phyloP scores from a whole-genome alignment of 768 basidiomycete species.

The Russula emetica region DNA sequence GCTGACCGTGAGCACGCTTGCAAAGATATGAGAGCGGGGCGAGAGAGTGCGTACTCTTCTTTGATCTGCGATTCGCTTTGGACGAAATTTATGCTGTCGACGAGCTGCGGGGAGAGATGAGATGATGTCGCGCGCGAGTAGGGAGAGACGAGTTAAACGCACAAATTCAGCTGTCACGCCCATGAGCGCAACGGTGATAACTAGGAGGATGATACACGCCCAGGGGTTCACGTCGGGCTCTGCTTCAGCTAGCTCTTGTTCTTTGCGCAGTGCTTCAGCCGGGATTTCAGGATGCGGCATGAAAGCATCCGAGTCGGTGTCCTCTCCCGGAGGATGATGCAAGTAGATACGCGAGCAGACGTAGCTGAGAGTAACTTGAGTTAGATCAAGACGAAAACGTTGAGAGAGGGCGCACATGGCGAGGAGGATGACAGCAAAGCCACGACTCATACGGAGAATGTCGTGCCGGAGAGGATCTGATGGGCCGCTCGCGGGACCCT shows the following conservation, averaged over 20 bases:
- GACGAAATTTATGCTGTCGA: conserved; percentile 59
- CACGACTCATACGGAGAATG: conserved; percentile 62
- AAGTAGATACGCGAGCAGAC: conserved; percentile 63
- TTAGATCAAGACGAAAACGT: neutral
- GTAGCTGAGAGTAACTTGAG: conserved; percentile 42
- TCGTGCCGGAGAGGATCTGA: conserved; percentile 43
- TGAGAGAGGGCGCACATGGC: conserved; percentile 43
- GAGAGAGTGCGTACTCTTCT: conserved; percentile 47
- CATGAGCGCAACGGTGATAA: conserved; percentile 54
- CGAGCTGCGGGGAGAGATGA: conserved; percentile 41
- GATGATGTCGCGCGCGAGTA: neutral
- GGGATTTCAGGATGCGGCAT: conserved; percentile 41
- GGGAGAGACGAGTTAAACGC: conserved; percentile 27
- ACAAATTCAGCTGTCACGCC: conserved; percentile 71
- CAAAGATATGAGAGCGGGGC: neutral
- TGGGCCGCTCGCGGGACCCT: conserved; percentile 31
- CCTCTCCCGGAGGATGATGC: conserved; percentile 64
- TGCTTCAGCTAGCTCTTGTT: conserved; percentile 41
- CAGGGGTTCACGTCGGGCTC: conserved; percentile 62
- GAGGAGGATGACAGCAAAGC: conserved; percentile 59
- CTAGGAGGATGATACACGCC: conserved; percentile 52
- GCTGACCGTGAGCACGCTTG: neutral
- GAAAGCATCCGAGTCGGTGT: conserved; percentile 39
- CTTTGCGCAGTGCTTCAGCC: conserved; percentile 30
- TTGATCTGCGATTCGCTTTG: conserved; percentile 41